Evolutionary conservation across 2,329 filamentous ascomycete species (phyloP).

Genomic region (Epichloe glyceriae): DNA sequence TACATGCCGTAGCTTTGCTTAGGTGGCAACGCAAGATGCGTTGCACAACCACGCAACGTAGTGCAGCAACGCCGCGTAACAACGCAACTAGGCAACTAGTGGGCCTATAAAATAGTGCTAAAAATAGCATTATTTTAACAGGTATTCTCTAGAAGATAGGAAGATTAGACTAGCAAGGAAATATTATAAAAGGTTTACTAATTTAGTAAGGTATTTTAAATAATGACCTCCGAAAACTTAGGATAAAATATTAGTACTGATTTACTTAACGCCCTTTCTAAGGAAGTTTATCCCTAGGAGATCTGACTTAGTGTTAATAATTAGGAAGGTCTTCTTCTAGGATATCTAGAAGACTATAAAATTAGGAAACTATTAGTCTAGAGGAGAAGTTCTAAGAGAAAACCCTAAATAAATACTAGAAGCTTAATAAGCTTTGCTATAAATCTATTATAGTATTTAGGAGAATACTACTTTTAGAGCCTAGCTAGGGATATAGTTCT

Average conservation of each 20-base stretch:
- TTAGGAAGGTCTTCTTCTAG: not conserved
- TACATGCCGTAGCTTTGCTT: too few relatives aligned
- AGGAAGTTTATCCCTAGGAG: not conserved
- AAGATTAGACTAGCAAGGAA: not conserved
- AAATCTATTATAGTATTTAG: not conserved
- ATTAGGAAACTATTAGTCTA: not conserved
- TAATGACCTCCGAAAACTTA: not conserved
- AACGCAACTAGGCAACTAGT: too few relatives aligned
- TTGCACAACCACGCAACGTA: too few relatives aligned
- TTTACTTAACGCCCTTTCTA: not conserved
- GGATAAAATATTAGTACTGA: not conserved
- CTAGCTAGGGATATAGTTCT: not conserved
- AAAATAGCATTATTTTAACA: too few relatives aligned
- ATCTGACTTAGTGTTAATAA: not conserved
- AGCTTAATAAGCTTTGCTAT: not conserved
- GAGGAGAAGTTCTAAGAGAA: not conserved
- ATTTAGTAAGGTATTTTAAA: not conserved
- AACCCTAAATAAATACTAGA: not conserved
- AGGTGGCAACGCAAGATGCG: too few relatives aligned
- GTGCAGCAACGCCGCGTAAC: too few relatives aligned
- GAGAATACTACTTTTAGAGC: not conserved
- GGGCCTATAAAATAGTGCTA: too few relatives aligned
- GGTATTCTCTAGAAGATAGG: not conserved
- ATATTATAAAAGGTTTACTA: too few relatives aligned
- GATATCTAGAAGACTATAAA: not conserved